Evolutionary conservation across 2,329 filamentous ascomycete genomes (phyloP).

Genomic region (Pyrenochaeta sp.): DNA sequence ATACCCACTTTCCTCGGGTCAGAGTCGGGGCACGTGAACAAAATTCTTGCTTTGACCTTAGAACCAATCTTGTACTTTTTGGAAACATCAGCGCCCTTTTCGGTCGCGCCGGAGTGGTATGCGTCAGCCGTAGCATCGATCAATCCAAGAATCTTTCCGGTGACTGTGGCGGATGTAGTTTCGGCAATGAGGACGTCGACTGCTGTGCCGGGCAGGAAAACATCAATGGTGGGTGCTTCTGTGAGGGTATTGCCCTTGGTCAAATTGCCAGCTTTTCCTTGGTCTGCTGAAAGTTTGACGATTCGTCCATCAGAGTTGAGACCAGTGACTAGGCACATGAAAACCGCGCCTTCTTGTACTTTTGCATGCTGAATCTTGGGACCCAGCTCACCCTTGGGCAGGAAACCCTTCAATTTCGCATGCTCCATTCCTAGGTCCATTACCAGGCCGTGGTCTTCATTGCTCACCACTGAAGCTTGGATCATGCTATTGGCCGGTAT

Average conservation of each 20-base stretch:
- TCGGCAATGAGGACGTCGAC: conserved; percentile 86
- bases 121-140: conserved; percentile 90
- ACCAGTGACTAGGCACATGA: conserved; percentile 82
- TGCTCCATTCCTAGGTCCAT: conserved; percentile 87
- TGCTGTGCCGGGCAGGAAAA: conserved; percentile 90
- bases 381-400: conserved; percentile 84
- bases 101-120: conserved; percentile 83
- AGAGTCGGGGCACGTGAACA: conserved; percentile 83
- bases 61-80: conserved; percentile 83
- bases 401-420: conserved; percentile 77
- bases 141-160: conserved; percentile 90
- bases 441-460: conserved; percentile 94
- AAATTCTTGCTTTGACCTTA: conserved; percentile 84
- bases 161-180: conserved; percentile 75
- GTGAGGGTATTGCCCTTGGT: conserved; percentile 72
- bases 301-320: conserved; percentile 82
- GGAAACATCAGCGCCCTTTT: conserved; percentile 73
- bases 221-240: conserved; percentile 85
- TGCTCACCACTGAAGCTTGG: conserved; percentile 86
- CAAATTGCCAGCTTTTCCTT: conserved; percentile 72
- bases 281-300: conserved; percentile 81
- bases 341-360: conserved; percentile 82
- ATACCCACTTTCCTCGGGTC: conserved; percentile 86
- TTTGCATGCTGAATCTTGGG: conserved; percentile 69
- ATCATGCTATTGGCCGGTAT: conserved; percentile 78